Evolutionary conservation across 2,329 filamentous ascomycete species (phyloP).

Genomic region (Emergomyces orientalis): DNA sequence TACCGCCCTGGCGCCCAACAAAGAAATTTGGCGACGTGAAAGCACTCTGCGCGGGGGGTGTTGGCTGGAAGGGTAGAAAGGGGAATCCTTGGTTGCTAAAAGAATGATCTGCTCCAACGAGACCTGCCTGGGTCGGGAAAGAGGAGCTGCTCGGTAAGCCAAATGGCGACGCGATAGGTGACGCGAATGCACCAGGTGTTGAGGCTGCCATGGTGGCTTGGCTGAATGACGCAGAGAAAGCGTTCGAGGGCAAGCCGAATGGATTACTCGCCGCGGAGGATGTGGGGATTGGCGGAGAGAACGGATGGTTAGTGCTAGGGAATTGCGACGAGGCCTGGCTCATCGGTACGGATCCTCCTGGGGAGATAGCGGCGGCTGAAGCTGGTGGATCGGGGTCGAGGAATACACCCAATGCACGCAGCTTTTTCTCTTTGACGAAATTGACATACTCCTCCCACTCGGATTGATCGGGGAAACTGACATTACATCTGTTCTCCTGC

Average conservation of each 20-base stretch:
- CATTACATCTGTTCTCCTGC: conserved; percentile 24
- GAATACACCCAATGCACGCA: conserved; percentile 81
- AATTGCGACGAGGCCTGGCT: conserved; percentile 66
- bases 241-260: conserved; percentile 48
- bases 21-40: conserved; percentile 38
- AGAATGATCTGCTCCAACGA: conserved; percentile 50
- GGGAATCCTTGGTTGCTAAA: conserved; percentile 56
- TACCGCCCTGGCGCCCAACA: conserved; percentile 28
- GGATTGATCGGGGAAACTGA: conserved; percentile 38
- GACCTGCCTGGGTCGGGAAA: conserved; percentile 20
- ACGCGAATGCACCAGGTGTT: conserved; percentile 55
- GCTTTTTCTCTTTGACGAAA: conserved; percentile 78
- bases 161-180: conserved; percentile 61
- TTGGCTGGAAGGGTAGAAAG: conserved; percentile 54
- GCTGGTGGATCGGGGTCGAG: conserved; percentile 63
- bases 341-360: conserved; percentile 50
- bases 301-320: conserved; percentile 54
- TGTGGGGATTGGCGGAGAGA: conserved; percentile 74
- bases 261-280: conserved; percentile 68
- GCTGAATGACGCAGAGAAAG: conserved; percentile 53
- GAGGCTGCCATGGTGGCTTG: conserved; percentile 55
- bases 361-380: conserved; percentile 53
- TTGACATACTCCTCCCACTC: conserved; percentile 73
- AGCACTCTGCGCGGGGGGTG: conserved; percentile 42
- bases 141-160: conserved; percentile 43